These are phyloP conservation scores for Didymella glomerata DNA, from an alignment of 2,329 filamentous ascomycete genomes.

Conservation along the genomic window DNA sequence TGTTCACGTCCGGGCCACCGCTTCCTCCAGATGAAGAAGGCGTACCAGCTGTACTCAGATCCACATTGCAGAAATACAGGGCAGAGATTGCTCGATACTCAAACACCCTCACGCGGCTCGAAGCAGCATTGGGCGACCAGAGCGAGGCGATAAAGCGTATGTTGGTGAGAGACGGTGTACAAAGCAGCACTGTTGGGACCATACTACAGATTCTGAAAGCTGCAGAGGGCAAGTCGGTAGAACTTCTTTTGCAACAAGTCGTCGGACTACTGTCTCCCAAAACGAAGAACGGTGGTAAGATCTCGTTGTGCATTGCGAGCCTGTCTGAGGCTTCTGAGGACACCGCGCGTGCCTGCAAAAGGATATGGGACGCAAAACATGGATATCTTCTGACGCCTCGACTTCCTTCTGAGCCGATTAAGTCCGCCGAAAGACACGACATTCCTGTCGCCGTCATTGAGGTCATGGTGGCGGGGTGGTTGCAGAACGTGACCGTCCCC, in stretches of 20 bases:
- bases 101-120: slow-evolving; percentile 30
- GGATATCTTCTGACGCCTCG: slow-evolving; percentile 27
- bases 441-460: slow-evolving; percentile 34
- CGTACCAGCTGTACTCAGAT: slow-evolving; percentile 22
- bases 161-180: slow-evolving; percentile 23
- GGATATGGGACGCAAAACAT: slow-evolving; percentile 34
- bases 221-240: slow-evolving; percentile 22
- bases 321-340: slow-evolving; percentile 26
- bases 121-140: slow-evolving; percentile 20
- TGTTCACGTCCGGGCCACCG: slow-evolving; percentile 25
- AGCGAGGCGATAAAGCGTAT: slow-evolving; percentile 26
- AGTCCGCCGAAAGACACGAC: neutral
- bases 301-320: slow-evolving; percentile 25
- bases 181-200: slow-evolving; percentile 18
- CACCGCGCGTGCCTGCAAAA: slow-evolving; percentile 31
- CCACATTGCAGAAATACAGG: slow-evolving; percentile 8
- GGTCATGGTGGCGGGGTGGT: slow-evolving; percentile 38
- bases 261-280: slow-evolving; percentile 22
- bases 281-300: slow-evolving; percentile 20
- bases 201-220: slow-evolving; percentile 30
- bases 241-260: slow-evolving; percentile 35
- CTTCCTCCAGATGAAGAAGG: slow-evolving; percentile 10
- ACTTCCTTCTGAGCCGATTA: neutral
- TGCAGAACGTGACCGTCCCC: slow-evolving; percentile 27
- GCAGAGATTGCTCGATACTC: slow-evolving; percentile 7